Conservation (phyloP, 495 filamentous ascomycete genomes). For the Aspergillus wentii region DNA sequence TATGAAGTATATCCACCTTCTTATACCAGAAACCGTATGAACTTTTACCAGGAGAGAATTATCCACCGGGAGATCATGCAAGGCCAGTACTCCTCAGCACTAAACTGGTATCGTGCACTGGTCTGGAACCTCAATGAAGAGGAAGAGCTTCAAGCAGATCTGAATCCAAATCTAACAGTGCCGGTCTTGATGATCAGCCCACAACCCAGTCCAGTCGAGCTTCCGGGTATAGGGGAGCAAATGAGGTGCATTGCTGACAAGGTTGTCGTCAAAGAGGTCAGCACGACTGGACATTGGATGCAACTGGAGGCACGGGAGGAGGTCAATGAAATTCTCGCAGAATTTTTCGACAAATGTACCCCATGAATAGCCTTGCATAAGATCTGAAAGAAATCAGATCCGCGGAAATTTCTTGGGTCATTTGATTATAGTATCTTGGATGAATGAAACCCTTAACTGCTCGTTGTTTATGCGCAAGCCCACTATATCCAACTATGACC, state of each 20-base stretch:
- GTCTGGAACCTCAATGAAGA: slow-evolving; percentile 20
- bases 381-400: too few species aligned
- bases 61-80: slow-evolving; percentile 22
- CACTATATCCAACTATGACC: too few species aligned
- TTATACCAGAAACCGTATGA: too few species aligned
- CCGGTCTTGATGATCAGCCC: slow-evolving; percentile 14
- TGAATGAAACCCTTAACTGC: too few species aligned
- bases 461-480: too few species aligned
- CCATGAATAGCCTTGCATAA: too few species aligned
- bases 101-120: slow-evolving; percentile 28
- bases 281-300: slow-evolving; percentile 23
- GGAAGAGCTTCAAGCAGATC: slow-evolving; percentile 15
- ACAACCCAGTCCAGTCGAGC: slow-evolving; percentile 5
- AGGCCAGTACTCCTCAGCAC: slow-evolving; percentile 13
- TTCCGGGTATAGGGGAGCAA: slow-evolving; percentile 8
- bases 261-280: slow-evolving; percentile 15
- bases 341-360: slow-evolving; percentile 25
- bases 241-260: slow-evolving; percentile 15
- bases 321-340: slow-evolving; percentile 32
- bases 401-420: too few species aligned
- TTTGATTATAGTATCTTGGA: too few species aligned
- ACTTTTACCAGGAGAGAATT: too few species aligned
- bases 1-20: too few species aligned
- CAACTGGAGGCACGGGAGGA: slow-evolving; percentile 31
- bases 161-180: slow-evolving; percentile 8